A percentile compares a stretch with the other conserved stretches of the same genome.
phyloP scores from a whole-genome alignment of 2,329 filamentous ascomycete genomes.

The Trichoderma brevicompactum region DNA sequence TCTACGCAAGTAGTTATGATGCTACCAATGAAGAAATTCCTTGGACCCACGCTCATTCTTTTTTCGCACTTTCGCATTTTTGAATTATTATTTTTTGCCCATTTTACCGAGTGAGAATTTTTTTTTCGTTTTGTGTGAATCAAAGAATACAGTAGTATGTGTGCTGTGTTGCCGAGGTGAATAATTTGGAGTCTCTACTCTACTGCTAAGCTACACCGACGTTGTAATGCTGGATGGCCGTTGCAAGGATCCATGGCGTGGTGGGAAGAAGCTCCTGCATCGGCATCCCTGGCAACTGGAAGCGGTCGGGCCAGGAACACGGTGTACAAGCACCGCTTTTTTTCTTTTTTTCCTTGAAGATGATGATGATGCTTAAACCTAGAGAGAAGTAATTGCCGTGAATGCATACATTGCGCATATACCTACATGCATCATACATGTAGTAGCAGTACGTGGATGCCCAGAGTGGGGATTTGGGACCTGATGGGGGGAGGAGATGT shows the following conservation, averaged over 20 bases:
- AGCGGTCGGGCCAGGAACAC: constrained; percentile 23
- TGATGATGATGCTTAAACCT: neutral
- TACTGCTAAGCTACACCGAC: constrained; percentile 10
- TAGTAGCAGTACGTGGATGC: constrained; percentile 13
- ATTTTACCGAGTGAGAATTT: constrained; percentile 2
- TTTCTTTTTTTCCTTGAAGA: neutral
- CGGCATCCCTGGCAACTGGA: constrained; percentile 18
- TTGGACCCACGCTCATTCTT: neutral
- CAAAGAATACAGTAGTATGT: neutral
- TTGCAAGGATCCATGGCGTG: constrained; percentile 10
- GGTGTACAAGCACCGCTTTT: constrained; percentile 17
- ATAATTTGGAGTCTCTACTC: neutral
- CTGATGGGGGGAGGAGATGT: neutral
- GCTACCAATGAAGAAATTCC: constrained; percentile 23
- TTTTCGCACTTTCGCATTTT: neutral
- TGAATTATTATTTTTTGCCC: neutral
- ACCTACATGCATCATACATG: too few relatives aligned
- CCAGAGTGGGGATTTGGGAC: constrained; percentile 10
- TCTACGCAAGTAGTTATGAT: constrained; percentile 27
- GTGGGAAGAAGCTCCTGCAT: constrained; percentile 17
- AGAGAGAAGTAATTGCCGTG: neutral
- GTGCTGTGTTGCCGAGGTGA: constrained; percentile 1
- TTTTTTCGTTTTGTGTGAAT: constrained; percentile 1
- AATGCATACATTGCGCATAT: neutral
- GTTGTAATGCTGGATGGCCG: neutral